Conservation (phyloP, 352 stramenopile genomes). For the Globisporangium canariense region DNA sequence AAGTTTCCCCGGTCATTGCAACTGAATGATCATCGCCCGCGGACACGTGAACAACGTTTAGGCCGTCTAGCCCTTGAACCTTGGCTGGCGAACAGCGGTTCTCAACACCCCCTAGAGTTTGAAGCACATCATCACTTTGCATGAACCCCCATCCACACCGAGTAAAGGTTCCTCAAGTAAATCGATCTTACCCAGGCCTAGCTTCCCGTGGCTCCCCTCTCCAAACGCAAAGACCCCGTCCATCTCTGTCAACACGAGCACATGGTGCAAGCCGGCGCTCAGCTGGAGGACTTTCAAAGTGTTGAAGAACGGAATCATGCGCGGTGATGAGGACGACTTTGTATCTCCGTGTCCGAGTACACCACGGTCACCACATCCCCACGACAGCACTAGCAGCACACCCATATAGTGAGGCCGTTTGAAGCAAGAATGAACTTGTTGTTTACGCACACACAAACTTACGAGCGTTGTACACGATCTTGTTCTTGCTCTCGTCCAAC, state of each 20-base stretch:
- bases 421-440: neutral
- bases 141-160: neutral
- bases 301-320: constrained; percentile 56
- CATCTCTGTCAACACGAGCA: constrained; percentile 65
- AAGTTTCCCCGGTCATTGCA: constrained; percentile 54
- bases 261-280: constrained; percentile 52
- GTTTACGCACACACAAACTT: neutral
- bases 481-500: constrained; percentile 11
- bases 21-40: constrained; percentile 72
- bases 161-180: neutral
- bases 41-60: constrained; percentile 54
- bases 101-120: constrained; percentile 37
- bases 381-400: constrained; percentile 50
- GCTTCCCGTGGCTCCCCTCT: constrained; percentile 53
- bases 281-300: constrained; percentile 47
- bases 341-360: constrained; percentile 57
- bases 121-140: neutral
- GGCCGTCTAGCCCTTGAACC: constrained; percentile 42
- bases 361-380: constrained; percentile 59
- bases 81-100: constrained; percentile 32
- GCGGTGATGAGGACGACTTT: constrained; percentile 32
- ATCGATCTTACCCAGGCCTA: constrained; percentile 43
- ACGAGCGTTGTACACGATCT: constrained; percentile 11
- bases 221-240: constrained; percentile 73
- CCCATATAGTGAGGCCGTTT: neutral